Base-by-base conservation (phyloP, 352 stramenopile species). In the Elongisporangium senticosum region DNA sequence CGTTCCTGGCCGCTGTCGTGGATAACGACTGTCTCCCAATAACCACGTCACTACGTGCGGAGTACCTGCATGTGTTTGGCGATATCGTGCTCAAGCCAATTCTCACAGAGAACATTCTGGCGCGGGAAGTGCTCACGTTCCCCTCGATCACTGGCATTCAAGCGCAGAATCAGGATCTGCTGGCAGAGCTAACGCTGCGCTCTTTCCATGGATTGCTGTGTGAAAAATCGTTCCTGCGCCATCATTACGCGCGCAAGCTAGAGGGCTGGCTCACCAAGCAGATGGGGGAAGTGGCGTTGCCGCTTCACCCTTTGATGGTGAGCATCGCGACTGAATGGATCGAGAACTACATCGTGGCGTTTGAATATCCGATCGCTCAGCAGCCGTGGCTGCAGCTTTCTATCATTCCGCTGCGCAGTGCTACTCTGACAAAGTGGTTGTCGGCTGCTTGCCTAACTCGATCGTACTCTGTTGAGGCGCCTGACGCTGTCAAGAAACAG, bases 331-430 rank as follows among this genome's bases (percentile, higher is more conserved):
- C 87, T 0, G 80, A 90, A 64, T 90, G 71, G 72, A 79, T 90
- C 55, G 80, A 90, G 56, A 90, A 90, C 50, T 90, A 90, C 56
- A 28, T 88, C 13, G 75, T 90, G 69, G 75, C 80, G 8, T 90
- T 90, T 28, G 80, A 90, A 55, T 90, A 90, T 37, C 77, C 80
- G 14, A 75, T 90, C 19, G 49, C 73, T 0, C 73, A 88, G 56
- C 64, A 69, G 15, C 77, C 80, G 33, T 58, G 74, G 39, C 69
- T 88, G 0, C 77, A 90, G 43, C 62, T 90, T 7, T 79, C 77
- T 2, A 83, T 90, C 55, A 60, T 85, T n/a, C 77, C 80, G n/a
- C 51, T 90, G 0, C 69, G 68, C 28, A 74, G 61, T 33, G 53
- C 71, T 4, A 76, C 62, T 0, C 20, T 83, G 43, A 23, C 62